Evolutionary conservation across 352 stramenopile species (phyloP).

Genomic region (Globisporangium paddicum): DNA sequence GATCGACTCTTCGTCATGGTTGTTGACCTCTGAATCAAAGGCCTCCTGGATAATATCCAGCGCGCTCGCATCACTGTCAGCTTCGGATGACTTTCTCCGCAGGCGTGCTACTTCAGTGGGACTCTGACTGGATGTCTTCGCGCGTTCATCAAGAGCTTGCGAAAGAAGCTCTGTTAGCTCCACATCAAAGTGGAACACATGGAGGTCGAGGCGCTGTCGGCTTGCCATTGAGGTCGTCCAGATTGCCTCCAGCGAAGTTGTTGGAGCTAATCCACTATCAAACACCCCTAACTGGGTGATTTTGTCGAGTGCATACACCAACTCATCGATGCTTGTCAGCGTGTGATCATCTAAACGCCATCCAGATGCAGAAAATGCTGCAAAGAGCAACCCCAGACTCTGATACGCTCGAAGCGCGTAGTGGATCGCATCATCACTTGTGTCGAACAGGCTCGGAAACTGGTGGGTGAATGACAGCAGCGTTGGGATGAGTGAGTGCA

Average conservation of each 20-base stretch:
- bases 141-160: background rate
- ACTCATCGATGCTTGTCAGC: slow-evolving; percentile 31
- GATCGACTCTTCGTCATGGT: slow-evolving; percentile 9
- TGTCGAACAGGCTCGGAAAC: slow-evolving; percentile 42
- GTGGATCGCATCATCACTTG: slow-evolving; percentile 17
- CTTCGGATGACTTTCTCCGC: slow-evolving; percentile 5
- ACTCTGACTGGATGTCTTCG: background rate
- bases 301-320: slow-evolving; percentile 47
- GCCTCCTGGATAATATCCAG: slow-evolving; percentile 6
- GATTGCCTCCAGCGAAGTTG: slow-evolving; percentile 10
- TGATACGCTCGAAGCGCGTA: slow-evolving; percentile 19
- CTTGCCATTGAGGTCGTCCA: slow-evolving; percentile 8
- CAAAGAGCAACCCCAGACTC: slow-evolving; percentile 30
- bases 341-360: slow-evolving; percentile 27
- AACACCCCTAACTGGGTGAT: slow-evolving; percentile 18
- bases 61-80: background rate
- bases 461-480: slow-evolving; percentile 51
- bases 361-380: slow-evolving; percentile 22
- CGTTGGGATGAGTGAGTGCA: slow-evolving; percentile 38
- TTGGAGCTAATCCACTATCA: background rate
- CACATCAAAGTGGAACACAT: slow-evolving; percentile 6
- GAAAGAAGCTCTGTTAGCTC: slow-evolving; percentile 4
- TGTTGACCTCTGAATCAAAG: slow-evolving; percentile 3
- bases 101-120: background rate
- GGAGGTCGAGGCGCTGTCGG: slow-evolving; percentile 13